Evolutionary conservation across 345 rosid species (phyloP).

Genomic region (Pelargonium nanum): DNA sequence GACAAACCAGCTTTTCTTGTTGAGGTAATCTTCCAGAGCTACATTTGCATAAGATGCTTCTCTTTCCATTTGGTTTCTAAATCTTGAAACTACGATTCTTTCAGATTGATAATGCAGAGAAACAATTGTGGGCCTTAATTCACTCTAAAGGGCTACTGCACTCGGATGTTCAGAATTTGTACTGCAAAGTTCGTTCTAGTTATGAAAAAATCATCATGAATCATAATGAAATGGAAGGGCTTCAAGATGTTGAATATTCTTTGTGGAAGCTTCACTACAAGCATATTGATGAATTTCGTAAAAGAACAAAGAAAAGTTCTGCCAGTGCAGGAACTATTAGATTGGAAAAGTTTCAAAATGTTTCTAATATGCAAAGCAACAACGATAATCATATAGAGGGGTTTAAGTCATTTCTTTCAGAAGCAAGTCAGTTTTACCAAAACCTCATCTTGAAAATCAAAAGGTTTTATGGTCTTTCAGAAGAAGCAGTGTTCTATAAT

Average conservation of each 20-base stretch:
- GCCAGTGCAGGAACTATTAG: conserved; percentile 15
- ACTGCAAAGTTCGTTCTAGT: conserved; percentile 46
- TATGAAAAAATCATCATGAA: conserved; percentile 49
- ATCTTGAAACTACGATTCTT: conserved; percentile 8
- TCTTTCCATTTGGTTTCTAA: conserved; percentile 1
- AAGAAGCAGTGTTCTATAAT: conserved; percentile 27
- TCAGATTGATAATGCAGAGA: conserved; percentile 60
- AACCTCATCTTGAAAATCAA: conserved; percentile 34
- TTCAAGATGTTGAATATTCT: conserved; percentile 77
- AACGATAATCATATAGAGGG: conserved; percentile 30
- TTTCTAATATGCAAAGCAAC: conserved; percentile 11
- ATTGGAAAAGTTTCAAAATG: conserved; percentile 13
- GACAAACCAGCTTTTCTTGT: conserved; percentile 33
- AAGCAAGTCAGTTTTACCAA: conserved; percentile 52
- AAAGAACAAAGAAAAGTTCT: conserved; percentile 36
- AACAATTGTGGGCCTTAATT: conserved; percentile 51
- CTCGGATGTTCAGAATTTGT: conserved; percentile 44
- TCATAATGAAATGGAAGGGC: conserved; percentile 38
- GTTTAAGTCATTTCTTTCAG: conserved; percentile 48
- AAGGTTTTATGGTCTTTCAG: conserved; percentile 31
- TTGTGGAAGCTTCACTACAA: conserved; percentile 82
- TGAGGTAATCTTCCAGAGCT: conserved; percentile 35
- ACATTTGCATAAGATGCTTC: conserved; percentile 4
- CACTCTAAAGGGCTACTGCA: conserved; percentile 42
- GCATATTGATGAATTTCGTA: conserved; percentile 86